Evolutionary conservation across 345 rosid genomes (phyloP).

Genomic region (Turritis glabra): DNA sequence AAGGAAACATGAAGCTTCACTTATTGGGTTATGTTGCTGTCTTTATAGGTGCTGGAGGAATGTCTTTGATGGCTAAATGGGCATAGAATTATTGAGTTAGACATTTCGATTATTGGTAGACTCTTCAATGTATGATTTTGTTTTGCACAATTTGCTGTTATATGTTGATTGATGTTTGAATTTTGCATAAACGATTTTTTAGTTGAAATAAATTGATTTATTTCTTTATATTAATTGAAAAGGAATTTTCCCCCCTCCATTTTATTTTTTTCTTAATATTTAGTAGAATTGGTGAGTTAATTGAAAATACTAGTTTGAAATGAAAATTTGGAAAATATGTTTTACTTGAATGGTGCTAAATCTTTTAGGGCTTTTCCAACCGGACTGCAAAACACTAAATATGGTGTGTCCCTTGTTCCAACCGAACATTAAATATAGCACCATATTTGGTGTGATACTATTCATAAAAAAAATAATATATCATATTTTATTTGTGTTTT

Average conservation of each 20-base stretch:
- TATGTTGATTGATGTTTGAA: not conserved
- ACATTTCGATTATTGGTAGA: too few species aligned
- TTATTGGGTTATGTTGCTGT: constrained; percentile 28
- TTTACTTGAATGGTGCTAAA: not conserved
- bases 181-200: not conserved
- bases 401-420: too few species aligned
- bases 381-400: too few species aligned
- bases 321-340: not conserved
- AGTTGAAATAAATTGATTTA: not conserved
- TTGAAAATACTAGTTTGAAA: not conserved
- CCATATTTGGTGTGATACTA: too few species aligned
- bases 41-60: constrained; percentile 38
- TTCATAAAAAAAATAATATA: too few species aligned
- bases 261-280: too few species aligned
- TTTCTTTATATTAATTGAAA: too few species aligned
- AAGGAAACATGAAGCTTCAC: constrained; percentile 32
- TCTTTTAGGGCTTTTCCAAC: too few species aligned
- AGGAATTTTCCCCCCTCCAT: too few species aligned
- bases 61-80: constrained; percentile 45
- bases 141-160: not conserved
- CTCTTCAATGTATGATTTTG: too few species aligned
- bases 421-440: too few species aligned
- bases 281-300: not conserved
- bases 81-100: constrained; percentile 21
- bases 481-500: too few species aligned